phyloP scores from a whole-genome alignment of 345 rosid species.

The Camelina sativa region DNA sequence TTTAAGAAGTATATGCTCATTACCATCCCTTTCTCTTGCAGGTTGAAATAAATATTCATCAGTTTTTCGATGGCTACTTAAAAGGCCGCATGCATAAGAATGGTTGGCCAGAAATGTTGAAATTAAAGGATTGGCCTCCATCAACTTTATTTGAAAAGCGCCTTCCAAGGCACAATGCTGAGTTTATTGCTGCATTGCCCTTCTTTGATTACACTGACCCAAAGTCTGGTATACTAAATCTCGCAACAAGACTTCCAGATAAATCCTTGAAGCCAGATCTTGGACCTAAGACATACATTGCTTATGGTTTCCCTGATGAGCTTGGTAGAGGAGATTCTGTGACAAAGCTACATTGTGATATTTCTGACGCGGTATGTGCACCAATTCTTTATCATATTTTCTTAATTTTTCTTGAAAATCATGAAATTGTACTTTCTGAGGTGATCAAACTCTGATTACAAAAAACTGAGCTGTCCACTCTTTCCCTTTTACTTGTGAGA shows the following conservation, averaged over 20 bases:
- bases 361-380: slow-evolving; percentile 75
- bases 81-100: slow-evolving; percentile 32
- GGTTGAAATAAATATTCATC: slow-evolving; percentile 64
- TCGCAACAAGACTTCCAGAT: slow-evolving; percentile 62
- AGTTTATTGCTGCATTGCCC: slow-evolving; percentile 67
- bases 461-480: background rate
- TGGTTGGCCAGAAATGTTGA: slow-evolving; percentile 68
- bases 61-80: slow-evolving; percentile 68
- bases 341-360: slow-evolving; percentile 86
- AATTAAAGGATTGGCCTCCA: slow-evolving; percentile 89
- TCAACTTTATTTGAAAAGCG: slow-evolving; percentile 61
- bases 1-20: slow-evolving; percentile 4
- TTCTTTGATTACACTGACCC: slow-evolving; percentile 79
- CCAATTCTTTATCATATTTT: background rate
- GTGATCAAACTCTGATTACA: background rate
- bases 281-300: slow-evolving; percentile 89
- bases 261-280: slow-evolving; percentile 71
- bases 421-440: background rate
- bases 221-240: slow-evolving; percentile 57
- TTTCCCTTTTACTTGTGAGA: background rate
- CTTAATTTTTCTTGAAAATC: background rate
- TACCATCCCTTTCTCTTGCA: slow-evolving; percentile 38
- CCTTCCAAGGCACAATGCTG: slow-evolving; percentile 72
- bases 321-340: slow-evolving; percentile 84
- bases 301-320: slow-evolving; percentile 73